Evolutionary conservation across 2,329 filamentous ascomycete species (phyloP), one percentile per base, ranked within the genome.

Genomic region (Cercospora zeae-maydis): DNA sequence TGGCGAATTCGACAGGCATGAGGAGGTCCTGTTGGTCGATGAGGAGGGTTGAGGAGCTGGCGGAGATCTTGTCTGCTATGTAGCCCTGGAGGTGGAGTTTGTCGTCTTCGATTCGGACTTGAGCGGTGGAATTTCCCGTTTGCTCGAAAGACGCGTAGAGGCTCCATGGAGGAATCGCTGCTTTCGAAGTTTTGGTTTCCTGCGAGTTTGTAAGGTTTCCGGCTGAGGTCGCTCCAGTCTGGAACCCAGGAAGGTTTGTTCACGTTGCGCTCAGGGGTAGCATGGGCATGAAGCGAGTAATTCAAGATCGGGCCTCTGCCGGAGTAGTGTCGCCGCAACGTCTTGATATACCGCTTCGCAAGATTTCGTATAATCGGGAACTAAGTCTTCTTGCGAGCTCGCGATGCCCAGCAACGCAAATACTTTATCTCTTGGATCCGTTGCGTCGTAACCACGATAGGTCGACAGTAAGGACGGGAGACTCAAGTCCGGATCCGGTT

Each of bases 401-500:
- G 53, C 27, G 31, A 62, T 62, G 3, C 61, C 61, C 16, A 59
- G 47, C 7, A 63, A 31, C 11, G 61, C 61, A 36, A 63, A 63
- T 2, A 63, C 61, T 24, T 59, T 59, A 34, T 63, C 61, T 31
- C 61, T 56, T 16, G 55, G 47, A 33, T 63, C 61, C 11, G 55
- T 49, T 31, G 56, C 61, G 10, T 57, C 59, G 31, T 59, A 59
- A 16, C 56, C 51, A 34, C 47, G 47, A 60, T 53, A 60, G 19
- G 49, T 30, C 24, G 36, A 37, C 14, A 60, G 49, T 16, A 53
- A 30, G 14, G 27, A 27, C 34, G 36, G 16, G 11, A 60, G n/a
- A 14, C 34, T 37, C 34, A 60, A 10, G 51, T 49, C 39, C 4
- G 51, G 36, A 37, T 36, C 24, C 19, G 49, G 37, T 11, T 47